Conservation (phyloP, 116 monocot genomes). For the Thalassia testudinum region DNA sequence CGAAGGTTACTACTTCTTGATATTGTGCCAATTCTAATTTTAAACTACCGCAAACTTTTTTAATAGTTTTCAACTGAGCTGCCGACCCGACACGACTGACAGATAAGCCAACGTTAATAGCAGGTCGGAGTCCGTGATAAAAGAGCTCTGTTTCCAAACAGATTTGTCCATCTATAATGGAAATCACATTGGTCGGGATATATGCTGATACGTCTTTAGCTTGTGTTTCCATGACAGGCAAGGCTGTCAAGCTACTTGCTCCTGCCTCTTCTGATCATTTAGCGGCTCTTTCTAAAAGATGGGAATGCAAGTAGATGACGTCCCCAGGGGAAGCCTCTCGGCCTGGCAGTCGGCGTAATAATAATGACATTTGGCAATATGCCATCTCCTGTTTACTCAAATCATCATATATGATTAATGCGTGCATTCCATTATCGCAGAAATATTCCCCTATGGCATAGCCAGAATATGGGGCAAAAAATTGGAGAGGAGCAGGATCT, state of each 20-base stretch:
- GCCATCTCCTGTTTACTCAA: constrained; percentile 7
- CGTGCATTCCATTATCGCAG: constrained; percentile 12
- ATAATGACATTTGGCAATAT: constrained; percentile 14
- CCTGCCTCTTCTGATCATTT: constrained; percentile 10
- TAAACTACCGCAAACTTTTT: constrained; percentile 15
- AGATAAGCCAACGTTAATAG: constrained; percentile 26
- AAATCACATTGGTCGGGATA: constrained; percentile 21
- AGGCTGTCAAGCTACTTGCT: constrained; percentile 7
- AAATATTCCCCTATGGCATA: constrained; percentile 8
- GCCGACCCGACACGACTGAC: constrained; percentile 12
- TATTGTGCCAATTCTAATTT: constrained; percentile 17
- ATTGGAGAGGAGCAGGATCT: constrained; percentile 9
- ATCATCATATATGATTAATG: constrained; percentile 12
- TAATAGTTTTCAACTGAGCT: constrained; percentile 18
- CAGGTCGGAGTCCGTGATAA: constrained; percentile 9
- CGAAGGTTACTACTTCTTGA: constrained; percentile 12
- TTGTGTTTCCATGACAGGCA: constrained; percentile 15
- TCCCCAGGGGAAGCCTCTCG: constrained; percentile 3
- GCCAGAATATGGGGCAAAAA: constrained; percentile 12
- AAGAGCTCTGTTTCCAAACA: constrained; percentile 25
- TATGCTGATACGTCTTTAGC: constrained; percentile 16
- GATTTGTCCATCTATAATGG: constrained; percentile 20
- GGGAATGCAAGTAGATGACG: constrained; percentile 10
- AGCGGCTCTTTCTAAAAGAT: constrained; percentile 8
- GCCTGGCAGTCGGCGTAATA: constrained; percentile 5